Conservation (phyloP, 2,329 filamentous ascomycete genomes). For the Scedosporium boydii region DNA sequence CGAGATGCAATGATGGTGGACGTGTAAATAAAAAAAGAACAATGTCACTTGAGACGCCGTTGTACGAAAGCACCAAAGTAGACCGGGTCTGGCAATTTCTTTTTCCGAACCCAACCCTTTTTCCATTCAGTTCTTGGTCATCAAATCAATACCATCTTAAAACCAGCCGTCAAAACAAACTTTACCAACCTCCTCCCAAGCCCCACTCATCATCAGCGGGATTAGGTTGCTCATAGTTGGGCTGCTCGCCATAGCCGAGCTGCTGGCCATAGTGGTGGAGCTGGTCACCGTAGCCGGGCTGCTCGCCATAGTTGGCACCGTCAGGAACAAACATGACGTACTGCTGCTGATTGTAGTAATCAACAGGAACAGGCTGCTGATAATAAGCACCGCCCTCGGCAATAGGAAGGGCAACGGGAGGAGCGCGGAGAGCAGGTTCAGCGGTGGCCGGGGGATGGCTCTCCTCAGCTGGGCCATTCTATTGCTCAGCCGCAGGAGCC, state of each 20-base stretch:
- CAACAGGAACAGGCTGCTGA: slow-evolving; percentile 1
- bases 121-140: slow-evolving; percentile 7
- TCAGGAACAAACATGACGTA: neutral
- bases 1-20: slow-evolving; percentile 20
- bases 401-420: neutral
- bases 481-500: slow-evolving; percentile 38
- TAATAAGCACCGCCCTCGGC: neutral
- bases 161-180: neutral
- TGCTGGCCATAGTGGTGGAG: neutral
- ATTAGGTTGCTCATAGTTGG: neutral
- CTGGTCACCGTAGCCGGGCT: neutral
- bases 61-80: slow-evolving; percentile 5
- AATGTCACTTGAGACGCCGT: slow-evolving; percentile 6
- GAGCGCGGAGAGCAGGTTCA: neutral
- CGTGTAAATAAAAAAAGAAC: neutral
- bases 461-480: slow-evolving; percentile 15
- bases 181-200: neutral
- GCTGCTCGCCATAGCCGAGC: neutral
- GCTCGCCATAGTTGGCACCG: neutral
- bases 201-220: neutral
- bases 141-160: neutral
- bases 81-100: slow-evolving; percentile 15
- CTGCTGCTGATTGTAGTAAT: neutral
- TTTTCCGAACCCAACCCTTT: slow-evolving; percentile 14
- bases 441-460: slow-evolving; percentile 1